Base-by-base conservation (phyloP, 805 yeast species). In the Myxozyma sirexii region DNA sequence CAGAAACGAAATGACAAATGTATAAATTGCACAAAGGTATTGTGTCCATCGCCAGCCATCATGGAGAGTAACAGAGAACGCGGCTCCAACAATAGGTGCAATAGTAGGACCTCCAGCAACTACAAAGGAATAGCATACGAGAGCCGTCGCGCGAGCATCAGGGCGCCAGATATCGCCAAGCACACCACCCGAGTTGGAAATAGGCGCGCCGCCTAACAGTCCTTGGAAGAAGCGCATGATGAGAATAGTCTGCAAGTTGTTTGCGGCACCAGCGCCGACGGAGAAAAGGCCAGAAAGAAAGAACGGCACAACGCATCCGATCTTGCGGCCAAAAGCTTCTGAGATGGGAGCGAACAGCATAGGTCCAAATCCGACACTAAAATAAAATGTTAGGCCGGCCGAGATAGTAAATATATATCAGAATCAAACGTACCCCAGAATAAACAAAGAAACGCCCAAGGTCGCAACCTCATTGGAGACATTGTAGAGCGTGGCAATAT, bases 131-230 rank as follows among this genome's bases (percentile, higher is more conserved):
- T 80, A 85, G 65, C 71, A 75, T 13, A 72, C 82, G 57, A 78
- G 76, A 44, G 85, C 84, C 52, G 74, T 71, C 24, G 87, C 89
- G 68, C 89, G 77, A 13, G 73, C 71, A 31, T 75, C 73, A 1
- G 84, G 81, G 12, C 72, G 67, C 73, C 79, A 85, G 44, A 84
- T 69, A 68, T 85, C 89, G 2, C 87, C 77, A 63, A 90, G 82
- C 10, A 94, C 85, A 64, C 96, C 97, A 56, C 92, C 90, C 13
- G 90, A 92, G 66, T 88, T 83, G 13, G 96, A 86, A 73, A 90
- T 78, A 0, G 93, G 90, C 1, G 94, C 96, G 1, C 92, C 85
- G 1, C 93, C 90, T 52, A 86, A 80, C 35, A 86, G 79, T 0
- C 96, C 96, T 23, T 86, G 78, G 69, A 90, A 83, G 70, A 88